A percentile compares a stretch with the other conserved stretches of the same genome.
phyloP scores from a whole-genome alignment of 345 rosid species.

The Rhodamnia argentea region DNA sequence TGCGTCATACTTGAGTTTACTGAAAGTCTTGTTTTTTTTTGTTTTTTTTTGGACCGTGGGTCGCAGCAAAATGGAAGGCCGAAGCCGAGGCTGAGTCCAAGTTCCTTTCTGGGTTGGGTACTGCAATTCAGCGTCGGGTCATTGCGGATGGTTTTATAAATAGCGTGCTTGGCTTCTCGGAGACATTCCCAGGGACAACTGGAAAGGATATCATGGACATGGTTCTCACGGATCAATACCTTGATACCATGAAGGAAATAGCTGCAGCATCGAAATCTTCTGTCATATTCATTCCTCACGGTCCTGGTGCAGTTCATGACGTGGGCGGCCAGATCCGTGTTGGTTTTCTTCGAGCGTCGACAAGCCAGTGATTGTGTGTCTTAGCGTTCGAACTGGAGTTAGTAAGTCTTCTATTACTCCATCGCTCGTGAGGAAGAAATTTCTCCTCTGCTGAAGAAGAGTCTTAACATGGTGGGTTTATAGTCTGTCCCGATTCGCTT shows the following conservation, averaged over 20 bases:
- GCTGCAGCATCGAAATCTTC: conserved; percentile 8
- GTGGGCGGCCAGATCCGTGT: conserved; percentile 8
- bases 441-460: neutral
- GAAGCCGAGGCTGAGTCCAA: conserved; percentile 13
- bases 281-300: conserved; percentile 6
- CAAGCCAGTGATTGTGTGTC: too few relatives aligned
- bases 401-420: neutral
- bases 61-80: conserved; percentile 7
- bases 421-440: neutral
- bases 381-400: neutral
- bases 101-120: conserved; percentile 13
- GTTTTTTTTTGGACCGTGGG: neutral
- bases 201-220: conserved; percentile 14
- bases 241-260: conserved; percentile 13
- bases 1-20: neutral
- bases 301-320: conserved; percentile 9
- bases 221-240: conserved; percentile 6
- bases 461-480: neutral
- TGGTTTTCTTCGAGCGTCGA: conserved; percentile 1
- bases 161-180: conserved; percentile 12
- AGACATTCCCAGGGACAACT: conserved; percentile 1
- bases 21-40: neutral
- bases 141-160: conserved; percentile 11
- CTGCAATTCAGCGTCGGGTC: conserved; percentile 9
- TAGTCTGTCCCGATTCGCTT: neutral